Percentiles rank a stretch among this genome's conserved stretches.
phyloP scores from a whole-genome alignment of 768 basidiomycete genomes.

The Lactarius trivialis region DNA sequence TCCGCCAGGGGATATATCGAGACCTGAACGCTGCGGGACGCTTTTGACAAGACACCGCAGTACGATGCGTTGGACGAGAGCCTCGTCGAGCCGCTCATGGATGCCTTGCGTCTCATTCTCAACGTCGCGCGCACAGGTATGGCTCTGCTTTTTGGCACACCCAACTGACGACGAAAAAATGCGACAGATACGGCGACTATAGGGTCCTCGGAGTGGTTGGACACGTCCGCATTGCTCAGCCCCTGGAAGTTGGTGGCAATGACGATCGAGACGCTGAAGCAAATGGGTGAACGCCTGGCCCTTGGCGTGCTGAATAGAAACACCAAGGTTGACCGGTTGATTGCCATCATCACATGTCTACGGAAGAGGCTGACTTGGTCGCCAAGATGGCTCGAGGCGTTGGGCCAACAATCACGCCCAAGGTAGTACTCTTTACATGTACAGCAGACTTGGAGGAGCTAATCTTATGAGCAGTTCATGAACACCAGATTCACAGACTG shows the following conservation, averaged over 20 bases:
- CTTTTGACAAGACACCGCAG: constrained; percentile 59
- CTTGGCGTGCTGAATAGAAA: constrained; percentile 54
- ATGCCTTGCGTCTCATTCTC: constrained; percentile 60
- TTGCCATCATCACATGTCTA: constrained; percentile 59
- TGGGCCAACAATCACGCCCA: constrained; percentile 56
- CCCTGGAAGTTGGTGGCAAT: constrained; percentile 83
- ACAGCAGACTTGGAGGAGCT: not conserved
- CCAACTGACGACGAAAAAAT: not conserved
- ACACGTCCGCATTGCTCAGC: constrained; percentile 60
- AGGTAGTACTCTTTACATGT: constrained; percentile 36
- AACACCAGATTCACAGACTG: constrained; percentile 69
- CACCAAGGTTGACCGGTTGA: constrained; percentile 58
- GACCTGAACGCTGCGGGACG: constrained; percentile 65
- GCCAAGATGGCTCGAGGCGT: constrained; percentile 76
- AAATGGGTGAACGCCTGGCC: constrained; percentile 61
- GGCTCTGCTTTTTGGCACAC: too few relatives aligned
- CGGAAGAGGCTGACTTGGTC: constrained; percentile 76
- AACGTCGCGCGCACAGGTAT: constrained; percentile 56
- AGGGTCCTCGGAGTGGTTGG: constrained; percentile 52
- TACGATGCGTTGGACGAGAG: constrained; percentile 42
- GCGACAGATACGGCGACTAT: constrained; percentile 31
- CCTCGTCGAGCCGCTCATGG: constrained; percentile 55
- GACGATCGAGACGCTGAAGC: constrained; percentile 67
- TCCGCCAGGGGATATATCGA: constrained; percentile 68
- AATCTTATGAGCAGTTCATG: constrained; percentile 46